Conservation (phyloP, 116 monocot species). For the Trichopus zeylanicus region DNA sequence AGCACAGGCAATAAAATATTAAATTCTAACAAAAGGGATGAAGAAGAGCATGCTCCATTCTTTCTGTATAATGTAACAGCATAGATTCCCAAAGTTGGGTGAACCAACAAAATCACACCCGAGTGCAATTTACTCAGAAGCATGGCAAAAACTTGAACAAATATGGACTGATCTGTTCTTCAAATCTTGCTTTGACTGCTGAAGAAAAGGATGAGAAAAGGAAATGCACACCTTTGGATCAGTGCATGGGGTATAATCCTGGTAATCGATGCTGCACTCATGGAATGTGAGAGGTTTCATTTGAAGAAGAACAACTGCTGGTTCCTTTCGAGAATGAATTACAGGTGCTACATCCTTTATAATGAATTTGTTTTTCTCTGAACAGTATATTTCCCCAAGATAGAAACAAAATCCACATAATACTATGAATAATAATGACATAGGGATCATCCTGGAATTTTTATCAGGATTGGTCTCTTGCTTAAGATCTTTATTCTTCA, state of each 20-base stretch:
- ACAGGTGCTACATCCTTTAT: constrained; percentile 9
- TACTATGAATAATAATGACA: constrained; percentile 57
- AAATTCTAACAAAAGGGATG: too few species aligned
- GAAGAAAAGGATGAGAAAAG: too few species aligned
- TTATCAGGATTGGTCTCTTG: constrained; percentile 26
- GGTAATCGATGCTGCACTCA: constrained; percentile 65
- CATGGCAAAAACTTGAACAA: neutral
- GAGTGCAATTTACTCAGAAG: too few species aligned
- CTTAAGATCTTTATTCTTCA: constrained; percentile 58
- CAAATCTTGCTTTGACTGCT: neutral
- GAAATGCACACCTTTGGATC: constrained; percentile 61
- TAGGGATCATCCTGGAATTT: constrained; percentile 40
- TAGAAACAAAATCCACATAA: constrained; percentile 91
- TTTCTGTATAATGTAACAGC: too few species aligned
- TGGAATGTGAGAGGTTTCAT: constrained; percentile 39
- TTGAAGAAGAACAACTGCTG: constrained; percentile 25
- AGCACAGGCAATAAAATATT: too few species aligned
- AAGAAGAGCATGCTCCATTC: too few species aligned
- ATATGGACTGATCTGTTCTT: neutral
- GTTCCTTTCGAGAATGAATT: constrained; percentile 20
- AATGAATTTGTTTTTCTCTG: constrained; percentile 43
- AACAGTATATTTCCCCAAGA: constrained; percentile 82
- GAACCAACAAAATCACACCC: too few species aligned
- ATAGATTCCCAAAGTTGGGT: too few species aligned
- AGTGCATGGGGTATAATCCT: constrained; percentile 98